Evolutionary conservation across 176 grass and related monocot species (phyloP), one percentile per base, ranked within the genome.

Genomic region (Carex parvula): DNA sequence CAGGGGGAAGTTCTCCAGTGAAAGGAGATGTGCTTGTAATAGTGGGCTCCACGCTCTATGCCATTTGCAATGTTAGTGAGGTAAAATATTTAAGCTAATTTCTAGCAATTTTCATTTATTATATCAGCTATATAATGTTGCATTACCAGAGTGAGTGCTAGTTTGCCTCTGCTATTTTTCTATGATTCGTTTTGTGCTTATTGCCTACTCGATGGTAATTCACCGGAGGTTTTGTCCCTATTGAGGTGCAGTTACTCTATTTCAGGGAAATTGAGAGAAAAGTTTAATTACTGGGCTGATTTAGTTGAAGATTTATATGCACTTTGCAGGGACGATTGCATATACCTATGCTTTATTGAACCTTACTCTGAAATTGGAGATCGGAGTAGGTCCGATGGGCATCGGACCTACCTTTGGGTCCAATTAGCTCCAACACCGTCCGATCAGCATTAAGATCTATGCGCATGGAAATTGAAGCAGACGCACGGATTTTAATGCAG

Each of bases 21-120:
- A 90, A 92, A 90, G 92, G 92, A 39, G 90, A 92, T 83, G 46
- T 85, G 67, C 81, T 92, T 76, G 90, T 94, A 52, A 85, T 90
- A 69, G 90, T 63, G 18, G 90, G 88, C 0, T 22, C 92, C 39
- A 92, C 92, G 3, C 86, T 92, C 64, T 94, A 94, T 90, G 92
- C 90, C 60, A 62, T 94, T 32, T 90, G 83, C 42, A 92, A 92
- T 75, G 92, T 92, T 85, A 88, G 86, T 57, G 92, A 94, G 92
- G 92, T 94, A 88, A 84, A 84, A 77, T 8, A 55, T 73, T 88
- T 59, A 9, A 4, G 56, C 54, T 80, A 42, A 70, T 48, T 55
- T 74, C 6, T 64, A 37, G 5, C 11, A 18, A 76, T 4, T 24
- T 14, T 69, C 4, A 73, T 74, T 53, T 83, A 46, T n/a, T 64